Evolutionary conservation across 2,329 filamentous ascomycete genomes (phyloP), one percentile per base, ranked within the genome.

Genomic region (Stagonosporopsis rhizophila): DNA sequence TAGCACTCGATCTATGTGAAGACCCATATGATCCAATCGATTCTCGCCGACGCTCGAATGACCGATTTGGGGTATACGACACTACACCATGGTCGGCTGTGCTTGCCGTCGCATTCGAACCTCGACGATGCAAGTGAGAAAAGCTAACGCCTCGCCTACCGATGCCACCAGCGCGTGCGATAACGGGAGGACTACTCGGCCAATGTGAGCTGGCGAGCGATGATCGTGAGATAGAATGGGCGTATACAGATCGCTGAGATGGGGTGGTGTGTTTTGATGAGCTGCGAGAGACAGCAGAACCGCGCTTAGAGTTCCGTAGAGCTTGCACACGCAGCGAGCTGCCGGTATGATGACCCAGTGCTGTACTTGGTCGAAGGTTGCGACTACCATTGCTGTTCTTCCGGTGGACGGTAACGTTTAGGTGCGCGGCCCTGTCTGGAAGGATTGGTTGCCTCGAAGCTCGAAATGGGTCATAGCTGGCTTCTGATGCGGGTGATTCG

Each of bases 391-490:
- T 67, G 45, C 67, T 74, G 58, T 71, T 61, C 53, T 71, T 77
- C 45, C 87, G 85, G 67, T 92, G 88, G 44, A 95, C 81, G 0
- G 86, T 86, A 47, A 92, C 85, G 65, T 86, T 89, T 27, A 88
- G 83, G 65, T 87, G 87, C 57, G 87, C 84, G 15, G 55, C 15
- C 7, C 80, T 81, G 46, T 80, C 77, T 2, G 70, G 69, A 35
- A 74, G 49, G 22, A 84, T 77, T 20, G 80, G 78, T 52, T 83
- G 78, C 61, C 83, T 82, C 2, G 89, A 92, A 4, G 89, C 86
- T 67, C 90, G 86, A 73, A 90, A 96, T 0, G 92, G 92, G 72
- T 96, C 93, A 66, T 96, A 96, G 74, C 89, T 95, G 60, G 84
- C 79, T 56, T 82, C 76, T 38, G 71, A 85, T 8, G 62, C 59